phyloP scores from a whole-genome alignment of 2,329 filamentous ascomycete genomes.

The Arthrocladium fulminans region DNA sequence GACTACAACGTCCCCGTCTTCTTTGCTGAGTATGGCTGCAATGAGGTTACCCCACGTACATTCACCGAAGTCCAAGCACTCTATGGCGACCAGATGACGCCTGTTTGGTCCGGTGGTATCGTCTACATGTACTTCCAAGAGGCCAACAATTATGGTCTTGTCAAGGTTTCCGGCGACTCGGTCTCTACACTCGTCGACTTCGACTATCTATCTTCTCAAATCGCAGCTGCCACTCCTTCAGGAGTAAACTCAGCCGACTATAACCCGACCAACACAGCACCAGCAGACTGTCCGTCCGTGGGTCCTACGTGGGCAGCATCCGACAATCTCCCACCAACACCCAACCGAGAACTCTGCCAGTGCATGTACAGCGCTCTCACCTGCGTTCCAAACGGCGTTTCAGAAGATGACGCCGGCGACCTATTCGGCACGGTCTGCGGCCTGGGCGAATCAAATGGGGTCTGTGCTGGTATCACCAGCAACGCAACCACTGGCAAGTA shows the following conservation, averaged over 20 bases:
- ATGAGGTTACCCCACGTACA: slow-evolving; percentile 58
- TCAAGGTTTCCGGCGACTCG: slow-evolving; percentile 55
- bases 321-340: slow-evolving; percentile 66
- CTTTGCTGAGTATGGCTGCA: slow-evolving; percentile 99
- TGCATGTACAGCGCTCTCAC: slow-evolving; percentile 72
- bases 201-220: slow-evolving; percentile 58
- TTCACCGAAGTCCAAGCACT: slow-evolving; percentile 81
- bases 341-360: slow-evolving; percentile 67
- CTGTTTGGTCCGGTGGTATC: slow-evolving; percentile 88
- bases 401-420: slow-evolving; percentile 50
- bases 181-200: slow-evolving; percentile 68
- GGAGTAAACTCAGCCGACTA: slow-evolving; percentile 60
- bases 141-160: slow-evolving; percentile 65
- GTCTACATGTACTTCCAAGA: slow-evolving; percentile 99
- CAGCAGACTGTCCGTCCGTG: slow-evolving; percentile 61
- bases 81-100: slow-evolving; percentile 71
- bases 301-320: slow-evolving; percentile 60
- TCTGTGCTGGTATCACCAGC: slow-evolving; percentile 32
- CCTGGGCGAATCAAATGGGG: slow-evolving; percentile 23
- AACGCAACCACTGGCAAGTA: slow-evolving; percentile 36
- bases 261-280: slow-evolving; percentile 61
- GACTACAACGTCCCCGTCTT: slow-evolving; percentile 91
- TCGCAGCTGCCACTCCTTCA: slow-evolving; percentile 56
- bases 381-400: slow-evolving; percentile 57
- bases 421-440: slow-evolving; percentile 54